These are phyloP conservation scores for Hypoxylon sp. DNA, from an alignment of 2,329 filamentous ascomycete genomes.

Conservation along the genomic window DNA sequence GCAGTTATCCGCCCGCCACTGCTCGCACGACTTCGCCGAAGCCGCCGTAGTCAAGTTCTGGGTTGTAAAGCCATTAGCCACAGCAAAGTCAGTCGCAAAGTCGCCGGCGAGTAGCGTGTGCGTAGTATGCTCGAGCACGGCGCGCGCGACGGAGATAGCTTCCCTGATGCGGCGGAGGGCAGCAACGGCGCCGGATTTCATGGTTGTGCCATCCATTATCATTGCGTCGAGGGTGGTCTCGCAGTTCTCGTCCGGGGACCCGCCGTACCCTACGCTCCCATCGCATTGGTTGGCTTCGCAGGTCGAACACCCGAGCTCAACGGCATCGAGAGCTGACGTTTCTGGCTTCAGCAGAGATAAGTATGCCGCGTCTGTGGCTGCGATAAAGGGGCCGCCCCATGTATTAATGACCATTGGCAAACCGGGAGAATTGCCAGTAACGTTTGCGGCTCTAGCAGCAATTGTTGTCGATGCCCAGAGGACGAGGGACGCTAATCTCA, in stretches of 20 bases:
- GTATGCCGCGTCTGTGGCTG: slow-evolving; percentile 66
- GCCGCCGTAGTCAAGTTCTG: slow-evolving; percentile 60
- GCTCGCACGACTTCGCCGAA: slow-evolving; percentile 57
- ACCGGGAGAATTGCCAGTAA: slow-evolving; percentile 52
- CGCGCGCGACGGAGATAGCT: slow-evolving; percentile 64
- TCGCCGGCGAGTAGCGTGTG: slow-evolving; percentile 68
- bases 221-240: slow-evolving; percentile 71
- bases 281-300: slow-evolving; percentile 68
- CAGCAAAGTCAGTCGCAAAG: slow-evolving; percentile 65
- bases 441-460: slow-evolving; percentile 9
- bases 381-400: slow-evolving; percentile 66
- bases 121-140: slow-evolving; percentile 64
- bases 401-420: slow-evolving; percentile 68
- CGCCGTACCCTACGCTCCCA: slow-evolving; percentile 67
- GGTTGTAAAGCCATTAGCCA: slow-evolving; percentile 63
- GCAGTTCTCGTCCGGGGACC: slow-evolving; percentile 67
- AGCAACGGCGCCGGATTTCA: slow-evolving; percentile 67
- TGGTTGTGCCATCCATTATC: slow-evolving; percentile 68
- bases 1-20: slow-evolving; percentile 60
- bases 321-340: slow-evolving; percentile 63
- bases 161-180: slow-evolving; percentile 63
- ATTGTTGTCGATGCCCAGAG: slow-evolving; percentile 29
- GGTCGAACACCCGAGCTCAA: slow-evolving; percentile 64
- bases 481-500: slow-evolving; percentile 33
- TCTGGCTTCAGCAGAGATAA: slow-evolving; percentile 52